Evolutionary conservation across 495 filamentous ascomycete species (phyloP), one percentile per base, ranked within the genome.

Genomic region (Monascus purpureus): DNA sequence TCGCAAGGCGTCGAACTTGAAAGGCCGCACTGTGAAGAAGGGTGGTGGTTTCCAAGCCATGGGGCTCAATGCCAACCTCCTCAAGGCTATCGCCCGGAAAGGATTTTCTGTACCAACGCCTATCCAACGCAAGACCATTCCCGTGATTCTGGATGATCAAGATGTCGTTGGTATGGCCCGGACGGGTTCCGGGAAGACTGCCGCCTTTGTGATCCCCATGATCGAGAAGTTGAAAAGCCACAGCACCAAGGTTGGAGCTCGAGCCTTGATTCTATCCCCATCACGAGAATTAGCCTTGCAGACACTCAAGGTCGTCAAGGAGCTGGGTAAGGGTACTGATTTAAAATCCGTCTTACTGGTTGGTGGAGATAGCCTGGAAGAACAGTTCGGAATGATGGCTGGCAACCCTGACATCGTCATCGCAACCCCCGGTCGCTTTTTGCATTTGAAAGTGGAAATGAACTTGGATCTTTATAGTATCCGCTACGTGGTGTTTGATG

Each of bases 121-220:
- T 0, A 96, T 99, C 52, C 90, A 99, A 63, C 70, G 90, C 22
- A 95, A 95, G 61, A 82, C 90, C 6, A 90, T 99, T 28, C 90
- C 90, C 3, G 65, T 96, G 33, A 68, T 95, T 25, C 65, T 94
- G 47, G 83, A 93, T 27, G 72, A 79, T 33, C 73, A 80, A 43
- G 88, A 97, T 65, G 84, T 99, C 3, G 86, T 96, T 6, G 90
- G 84, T 36, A 99, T 96, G 92, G 90, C 90, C 3, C 68, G 90
- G 30, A 97, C 90, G 13, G 90, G 90, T 51, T 93, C 84, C 23
- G 90, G 90, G 52, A 97, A 97, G 61, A 94, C 87, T 1, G 90
- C 88, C 1, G 88, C 90, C 9, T 97, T 97, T 51, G 84, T 97
- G 4, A 88, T 97, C 35, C 90, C 90, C 25, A 90, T 97, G 87